These are phyloP conservation scores for Martiniozyma abietophila DNA, from an alignment of 805 yeast genomes.

Conservation along the genomic window DNA sequence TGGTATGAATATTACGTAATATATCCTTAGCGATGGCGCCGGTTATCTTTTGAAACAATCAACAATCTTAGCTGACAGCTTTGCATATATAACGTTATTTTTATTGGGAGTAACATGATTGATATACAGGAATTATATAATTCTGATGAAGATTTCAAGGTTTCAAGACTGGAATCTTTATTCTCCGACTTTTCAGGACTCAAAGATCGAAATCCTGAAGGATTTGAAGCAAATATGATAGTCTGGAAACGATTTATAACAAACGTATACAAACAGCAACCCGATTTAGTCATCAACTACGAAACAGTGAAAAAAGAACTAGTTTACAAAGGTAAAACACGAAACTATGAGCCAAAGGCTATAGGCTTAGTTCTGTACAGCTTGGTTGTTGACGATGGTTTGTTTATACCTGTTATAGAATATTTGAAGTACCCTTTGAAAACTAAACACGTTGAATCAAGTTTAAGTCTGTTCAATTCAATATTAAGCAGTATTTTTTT, in stretches of 20 bases:
- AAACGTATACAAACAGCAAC: too few relatives aligned
- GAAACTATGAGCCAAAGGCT: slow-evolving; percentile 20
- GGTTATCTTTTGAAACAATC: slow-evolving; percentile 1
- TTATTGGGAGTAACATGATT: not conserved
- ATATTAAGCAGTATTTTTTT: slow-evolving; percentile 5
- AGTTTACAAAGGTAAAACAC: too few relatives aligned
- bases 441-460: not conserved
- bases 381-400: slow-evolving; percentile 17
- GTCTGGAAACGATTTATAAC: slow-evolving; percentile 36
- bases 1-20: too few relatives aligned
- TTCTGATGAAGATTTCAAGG: slow-evolving; percentile 6
- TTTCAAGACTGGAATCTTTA: slow-evolving; percentile 34
- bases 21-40: too few relatives aligned
- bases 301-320: too few relatives aligned
- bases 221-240: slow-evolving; percentile 38
- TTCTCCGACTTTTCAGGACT: slow-evolving; percentile 39
- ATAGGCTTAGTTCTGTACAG: slow-evolving; percentile 19
- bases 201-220: slow-evolving; percentile 35
- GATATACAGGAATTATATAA: slow-evolving; percentile 3
- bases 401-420: slow-evolving; percentile 16
- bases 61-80: not conserved
- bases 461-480: slow-evolving; percentile 9
- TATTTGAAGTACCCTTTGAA: slow-evolving; percentile 8
- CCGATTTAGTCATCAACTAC: too few relatives aligned
- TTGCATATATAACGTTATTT: not conserved